Conservation (phyloP, 1,139 yeast genomes). For the Fermentozyma sake region DNA sequence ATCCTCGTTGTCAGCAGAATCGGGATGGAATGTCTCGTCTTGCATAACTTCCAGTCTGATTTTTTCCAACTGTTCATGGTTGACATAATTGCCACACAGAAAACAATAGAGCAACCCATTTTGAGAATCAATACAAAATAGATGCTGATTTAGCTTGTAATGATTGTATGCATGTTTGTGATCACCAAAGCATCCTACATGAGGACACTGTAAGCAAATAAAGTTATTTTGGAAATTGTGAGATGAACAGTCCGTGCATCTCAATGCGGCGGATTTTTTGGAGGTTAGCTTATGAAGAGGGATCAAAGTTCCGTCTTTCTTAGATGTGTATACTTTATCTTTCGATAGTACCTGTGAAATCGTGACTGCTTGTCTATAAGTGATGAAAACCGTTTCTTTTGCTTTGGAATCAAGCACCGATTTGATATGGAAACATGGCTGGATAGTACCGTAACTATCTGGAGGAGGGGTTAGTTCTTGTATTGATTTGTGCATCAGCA, state of each 20-base stretch:
- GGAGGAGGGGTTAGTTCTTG: conserved; percentile 17
- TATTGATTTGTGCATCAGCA: too few relatives aligned
- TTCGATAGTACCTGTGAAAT: conserved; percentile 32
- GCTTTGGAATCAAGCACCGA: conserved; percentile 54
- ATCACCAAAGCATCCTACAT: conserved; percentile 61
- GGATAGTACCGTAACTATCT: conserved; percentile 28
- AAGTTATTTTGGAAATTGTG: conserved; percentile 50
- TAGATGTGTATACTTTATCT: conserved; percentile 19
- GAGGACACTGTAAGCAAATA: conserved; percentile 78
- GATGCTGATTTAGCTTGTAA: conserved; percentile 59
- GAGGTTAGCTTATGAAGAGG: conserved; percentile 26
- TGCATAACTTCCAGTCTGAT: conserved; percentile 33
- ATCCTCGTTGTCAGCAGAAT: too few relatives aligned
- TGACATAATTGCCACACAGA: conserved; percentile 68
- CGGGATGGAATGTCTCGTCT: neutral
- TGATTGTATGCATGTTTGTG: conserved; percentile 59
- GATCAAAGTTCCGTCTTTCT: conserved; percentile 29
- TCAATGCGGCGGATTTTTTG: conserved; percentile 40
- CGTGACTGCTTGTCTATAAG: conserved; percentile 56
- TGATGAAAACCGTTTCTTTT: conserved; percentile 49
- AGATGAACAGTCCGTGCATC: conserved; percentile 48
- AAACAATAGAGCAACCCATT: conserved; percentile 69
- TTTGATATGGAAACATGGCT: conserved; percentile 51
- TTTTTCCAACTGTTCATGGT: conserved; percentile 53
- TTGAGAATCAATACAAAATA: conserved; percentile 63